Percentiles rank a stretch among this genome's conserved stretches.
phyloP scores from a whole-genome alignment of 768 basidiomycete species.

The Psilocybe cubensis region DNA sequence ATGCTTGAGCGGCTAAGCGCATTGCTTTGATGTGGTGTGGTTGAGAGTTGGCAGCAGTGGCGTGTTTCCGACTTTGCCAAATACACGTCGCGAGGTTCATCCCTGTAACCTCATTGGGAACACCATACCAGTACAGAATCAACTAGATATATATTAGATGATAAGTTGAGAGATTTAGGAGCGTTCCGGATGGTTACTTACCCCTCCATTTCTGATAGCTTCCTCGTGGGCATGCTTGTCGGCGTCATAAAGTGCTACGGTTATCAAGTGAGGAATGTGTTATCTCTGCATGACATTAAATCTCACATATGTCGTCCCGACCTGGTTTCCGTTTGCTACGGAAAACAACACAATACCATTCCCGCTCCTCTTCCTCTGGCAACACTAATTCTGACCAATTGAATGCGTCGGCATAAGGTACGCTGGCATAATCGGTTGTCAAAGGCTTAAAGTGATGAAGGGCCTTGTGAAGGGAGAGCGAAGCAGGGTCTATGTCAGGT shows the following conservation, averaged over 20 bases:
- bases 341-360: slow-evolving; percentile 95
- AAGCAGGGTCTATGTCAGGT: slow-evolving; percentile 85
- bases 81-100: slow-evolving; percentile 95
- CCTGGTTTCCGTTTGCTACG: slow-evolving; percentile 74
- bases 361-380: slow-evolving; percentile 71
- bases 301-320: slow-evolving; percentile 68
- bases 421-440: slow-evolving; percentile 60
- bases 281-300: slow-evolving; percentile 12
- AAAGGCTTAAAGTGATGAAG: slow-evolving; percentile 75
- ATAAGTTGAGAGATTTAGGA: slow-evolving; percentile 11
- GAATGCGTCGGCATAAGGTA: slow-evolving; percentile 77
- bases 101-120: slow-evolving; percentile 73
- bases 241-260: slow-evolving; percentile 78
- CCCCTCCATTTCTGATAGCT: slow-evolving; percentile 85
- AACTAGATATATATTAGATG: slow-evolving; percentile 44
- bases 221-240: slow-evolving; percentile 92
- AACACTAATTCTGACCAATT: slow-evolving; percentile 82
- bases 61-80: slow-evolving; percentile 89
- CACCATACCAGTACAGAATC: slow-evolving; percentile 94
- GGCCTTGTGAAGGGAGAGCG: slow-evolving; percentile 84
- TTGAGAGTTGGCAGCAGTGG: slow-evolving; percentile 75
- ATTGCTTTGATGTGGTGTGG: slow-evolving; percentile 86
- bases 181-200: slow-evolving; percentile 38
- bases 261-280: slow-evolving; percentile 3
- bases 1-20: slow-evolving; percentile 75